Evolutionary conservation across 495 filamentous ascomycete genomes (phyloP).

Genomic region (Neurospora tetrasperma): DNA sequence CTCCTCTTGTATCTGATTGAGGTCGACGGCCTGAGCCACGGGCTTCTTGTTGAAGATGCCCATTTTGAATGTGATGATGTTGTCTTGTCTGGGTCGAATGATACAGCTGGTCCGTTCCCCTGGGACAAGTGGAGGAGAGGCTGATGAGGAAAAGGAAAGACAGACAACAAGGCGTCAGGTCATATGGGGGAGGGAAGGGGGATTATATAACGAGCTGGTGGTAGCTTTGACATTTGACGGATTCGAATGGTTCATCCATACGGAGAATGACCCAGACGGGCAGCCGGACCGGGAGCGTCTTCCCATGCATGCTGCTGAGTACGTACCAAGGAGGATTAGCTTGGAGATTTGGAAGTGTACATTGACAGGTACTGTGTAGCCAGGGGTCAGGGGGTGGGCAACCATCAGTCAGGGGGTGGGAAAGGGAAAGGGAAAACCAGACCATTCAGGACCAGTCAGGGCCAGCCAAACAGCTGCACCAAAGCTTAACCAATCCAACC

Average conservation of each 20-base stretch:
- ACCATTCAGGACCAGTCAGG: not conserved
- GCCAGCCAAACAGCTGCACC: slow-evolving; percentile 5
- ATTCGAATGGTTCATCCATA: not conserved
- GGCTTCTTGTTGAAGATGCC: slow-evolving; percentile 28
- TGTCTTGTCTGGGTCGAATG: slow-evolving; percentile 6
- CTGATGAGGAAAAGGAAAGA: slow-evolving; percentile 10
- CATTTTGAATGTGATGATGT: slow-evolving; percentile 14
- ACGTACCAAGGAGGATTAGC: not conserved
- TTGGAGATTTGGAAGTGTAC: not conserved
- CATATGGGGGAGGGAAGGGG: slow-evolving; percentile 4
- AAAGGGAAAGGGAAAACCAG: not conserved
- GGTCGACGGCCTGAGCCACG: slow-evolving; percentile 16
- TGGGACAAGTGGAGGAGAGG: slow-evolving; percentile 9
- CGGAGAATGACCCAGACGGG: slow-evolving; percentile 12
- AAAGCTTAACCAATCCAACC: slow-evolving; percentile 19
- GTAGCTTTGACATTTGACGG: not conserved
- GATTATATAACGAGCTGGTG: slow-evolving; percentile 12
- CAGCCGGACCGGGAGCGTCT: slow-evolving; percentile 18
- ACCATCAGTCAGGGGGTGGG: not conserved
- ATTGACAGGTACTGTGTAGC: slow-evolving; percentile 10
- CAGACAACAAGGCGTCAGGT: slow-evolving; percentile 3
- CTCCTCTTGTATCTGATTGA: slow-evolving; percentile 35
- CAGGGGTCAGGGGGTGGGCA: not conserved
- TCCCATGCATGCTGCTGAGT: slow-evolving; percentile 1
- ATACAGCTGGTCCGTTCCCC: slow-evolving; percentile 13